Evolutionary conservation across 441 rosid species (phyloP).

Genomic region (Erodium trifolium): DNA sequence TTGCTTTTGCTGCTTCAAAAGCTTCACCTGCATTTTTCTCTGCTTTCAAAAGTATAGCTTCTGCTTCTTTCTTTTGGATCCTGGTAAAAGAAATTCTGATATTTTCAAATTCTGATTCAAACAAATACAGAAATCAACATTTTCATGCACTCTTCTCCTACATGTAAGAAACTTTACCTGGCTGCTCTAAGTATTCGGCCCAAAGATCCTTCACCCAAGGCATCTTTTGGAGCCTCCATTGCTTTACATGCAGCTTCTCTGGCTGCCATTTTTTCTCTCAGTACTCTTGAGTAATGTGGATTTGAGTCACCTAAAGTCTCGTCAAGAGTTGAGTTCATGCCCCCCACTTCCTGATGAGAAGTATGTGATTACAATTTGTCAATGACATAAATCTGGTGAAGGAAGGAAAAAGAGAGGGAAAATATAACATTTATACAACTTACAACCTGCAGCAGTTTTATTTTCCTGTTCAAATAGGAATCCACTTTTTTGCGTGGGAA

Average conservation of each 20-base stretch:
- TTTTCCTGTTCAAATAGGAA: slow-evolving; percentile 73
- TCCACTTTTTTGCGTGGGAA: slow-evolving; percentile 71
- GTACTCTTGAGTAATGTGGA: slow-evolving; percentile 80
- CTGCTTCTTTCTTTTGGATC: slow-evolving; percentile 71
- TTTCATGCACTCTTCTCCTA: not conserved
- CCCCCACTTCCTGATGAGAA: slow-evolving; percentile 62
- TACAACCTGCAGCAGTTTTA: slow-evolving; percentile 31
- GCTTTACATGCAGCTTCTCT: slow-evolving; percentile 78
- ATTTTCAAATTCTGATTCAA: not conserved
- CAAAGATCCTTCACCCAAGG: slow-evolving; percentile 90
- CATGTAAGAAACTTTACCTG: slow-evolving; percentile 34
- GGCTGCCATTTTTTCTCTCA: slow-evolving; percentile 85
- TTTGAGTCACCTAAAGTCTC: slow-evolving; percentile 80
- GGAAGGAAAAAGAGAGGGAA: not conserved
- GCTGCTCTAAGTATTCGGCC: slow-evolving; percentile 79
- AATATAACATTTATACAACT: not conserved
- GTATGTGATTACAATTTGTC: not conserved
- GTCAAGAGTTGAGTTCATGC: slow-evolving; percentile 80
- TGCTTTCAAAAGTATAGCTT: slow-evolving; percentile 41
- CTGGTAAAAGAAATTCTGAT: slow-evolving; percentile 27
- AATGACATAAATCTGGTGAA: not conserved
- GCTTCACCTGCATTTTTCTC: slow-evolving; percentile 75
- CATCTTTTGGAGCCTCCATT: slow-evolving; percentile 84
- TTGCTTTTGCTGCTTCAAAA: slow-evolving; percentile 70
- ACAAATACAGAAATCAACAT: slow-evolving; percentile 9